phyloP scores from a whole-genome alignment of 1,139 yeast genomes.

The Diutina rugosa region DNA sequence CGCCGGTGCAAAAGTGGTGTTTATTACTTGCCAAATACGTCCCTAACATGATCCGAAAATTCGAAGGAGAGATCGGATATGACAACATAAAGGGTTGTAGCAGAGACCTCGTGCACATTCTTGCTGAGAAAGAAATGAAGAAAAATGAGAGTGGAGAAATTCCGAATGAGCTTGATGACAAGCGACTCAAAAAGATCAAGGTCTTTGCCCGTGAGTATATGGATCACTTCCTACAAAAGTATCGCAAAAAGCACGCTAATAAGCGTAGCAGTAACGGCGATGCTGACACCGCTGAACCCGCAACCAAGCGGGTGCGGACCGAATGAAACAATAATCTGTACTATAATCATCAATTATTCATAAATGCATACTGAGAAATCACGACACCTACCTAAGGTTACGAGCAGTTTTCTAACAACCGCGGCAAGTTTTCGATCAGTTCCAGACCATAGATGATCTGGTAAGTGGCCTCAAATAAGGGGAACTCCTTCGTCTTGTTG shows the following conservation, averaged over 20 bases:
- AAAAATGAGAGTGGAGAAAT: slow-evolving; percentile 19
- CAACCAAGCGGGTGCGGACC: not conserved
- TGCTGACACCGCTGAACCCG: not conserved
- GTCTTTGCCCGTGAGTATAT: slow-evolving; percentile 53
- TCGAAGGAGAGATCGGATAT: slow-evolving; percentile 54
- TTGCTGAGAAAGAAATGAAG: slow-evolving; percentile 54
- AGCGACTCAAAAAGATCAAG: slow-evolving; percentile 58
- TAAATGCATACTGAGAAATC: not conserved
- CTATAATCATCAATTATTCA: not conserved
- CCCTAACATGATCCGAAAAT: slow-evolving; percentile 65
- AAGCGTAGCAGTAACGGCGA: not conserved
- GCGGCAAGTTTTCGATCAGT: slow-evolving; percentile 51
- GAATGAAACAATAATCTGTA: not conserved
- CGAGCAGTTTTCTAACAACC: slow-evolving; percentile 30
- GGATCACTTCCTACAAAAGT: slow-evolving; percentile 57
- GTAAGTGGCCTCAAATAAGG: slow-evolving; percentile 78
- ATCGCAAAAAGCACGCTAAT: slow-evolving; percentile 17
- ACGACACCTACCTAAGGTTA: not conserved
- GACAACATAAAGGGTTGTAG: slow-evolving; percentile 71
- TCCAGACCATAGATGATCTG: slow-evolving; percentile 65
- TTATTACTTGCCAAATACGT: slow-evolving; percentile 58
- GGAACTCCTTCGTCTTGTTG: slow-evolving; percentile 60
- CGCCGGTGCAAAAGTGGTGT: slow-evolving; percentile 38
- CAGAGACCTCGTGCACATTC: slow-evolving; percentile 52
- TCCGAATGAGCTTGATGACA: slow-evolving; percentile 46